Base-by-base conservation (phyloP, 2,329 filamentous ascomycete genomes). In the Exserohilum turcica region DNA sequence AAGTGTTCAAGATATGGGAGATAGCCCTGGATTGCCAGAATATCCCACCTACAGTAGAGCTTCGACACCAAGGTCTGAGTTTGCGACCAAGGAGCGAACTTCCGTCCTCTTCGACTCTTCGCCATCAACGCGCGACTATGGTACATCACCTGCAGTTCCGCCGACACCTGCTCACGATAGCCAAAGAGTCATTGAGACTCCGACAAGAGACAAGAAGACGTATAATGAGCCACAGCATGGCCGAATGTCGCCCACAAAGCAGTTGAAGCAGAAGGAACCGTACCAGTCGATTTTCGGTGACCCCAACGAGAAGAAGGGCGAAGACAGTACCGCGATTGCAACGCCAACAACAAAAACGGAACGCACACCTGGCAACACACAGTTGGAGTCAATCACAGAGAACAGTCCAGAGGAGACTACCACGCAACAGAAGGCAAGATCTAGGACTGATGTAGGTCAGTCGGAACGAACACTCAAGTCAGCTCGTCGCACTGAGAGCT, bases 341-440 rank as follows among this genome's bases (percentile, higher is more conserved):
- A 71, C 71, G 6, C 66, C 73, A 15, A 54, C 59, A 35, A 31
- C 60, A 6, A 69, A 65, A 47, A 64, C 68, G 31, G 39, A 58
- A 36, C 63, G 62, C 48, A 68, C 71, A 18, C 65, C 69, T 13
- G 72, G 67, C 44, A 65, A 56, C 29, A 53, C 57, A 24, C 69
- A 71, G 19, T 78, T 86, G 7, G 77, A 80, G 16, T 76, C 81
- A 1, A 85, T 85, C 58, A 76, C 76, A 28, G 83, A 85, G 66
- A 77, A 76, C 50, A 74, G 71, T 45, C 77, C 79, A 38, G 77
- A 78, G 48, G 73, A 76, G 39, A 74, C 72, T 37, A 63, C 68
- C 7, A 60, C 75, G 28, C 65, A 67, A 55, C 77, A 78, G 65
- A 77, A 78, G 64, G 74, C 76, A 61, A 78, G 77, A 12, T 67